Base-by-base conservation (phyloP, 2,329 filamentous ascomycete species). In the Microcyclospora pomicola region DNA sequence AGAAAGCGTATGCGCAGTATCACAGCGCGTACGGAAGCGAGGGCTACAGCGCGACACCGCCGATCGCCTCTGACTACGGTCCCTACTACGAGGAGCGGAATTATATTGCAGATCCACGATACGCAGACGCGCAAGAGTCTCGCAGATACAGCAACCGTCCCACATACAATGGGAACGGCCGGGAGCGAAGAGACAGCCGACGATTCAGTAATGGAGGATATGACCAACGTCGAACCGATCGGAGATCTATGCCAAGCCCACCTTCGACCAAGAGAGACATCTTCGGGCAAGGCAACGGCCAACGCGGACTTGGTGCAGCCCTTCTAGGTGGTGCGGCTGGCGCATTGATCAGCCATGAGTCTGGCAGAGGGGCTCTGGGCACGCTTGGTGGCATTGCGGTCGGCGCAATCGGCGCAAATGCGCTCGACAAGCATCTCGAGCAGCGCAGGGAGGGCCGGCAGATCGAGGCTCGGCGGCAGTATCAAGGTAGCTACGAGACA, bases 1-100 rank as follows among this genome's bases (percentile, higher is more conserved):
- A 51, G 29, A 53, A 50, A 40, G 51, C 51, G 10, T 49, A 51
- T 33, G 49, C 51, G 33, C 39, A 47, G 27, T 52, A 43, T 15
- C 34, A 31, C 16, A 38, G 38, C 13, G 43, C 43, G 5, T 45
- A 45, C 24, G 43, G 43, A 10, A 24, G 19, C 19, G 19, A 24
- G 7, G 19, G 19, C 19, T 24, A 24, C 19, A 24, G 19, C 19
- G 19, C 19, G 19, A 24, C 19, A 24, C 38, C 39, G 5, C 45
- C 47, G 7, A 19, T 35, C 2, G 28, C 15, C 6, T 27, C 19
- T 32, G 40, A 39, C 12, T 40, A 40, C 31, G 29, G 42, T 15
- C 29, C 13, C 9, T 6, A 35, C 35, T 40, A 33, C 37, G 33
- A 31, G 4, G 19, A 34, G 11, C 12, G 30, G 5, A 35, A 28